These are phyloP conservation scores for Fraxinus greggii DNA, from an alignment of 305 asterid genomes.

Conservation along the genomic window DNA sequence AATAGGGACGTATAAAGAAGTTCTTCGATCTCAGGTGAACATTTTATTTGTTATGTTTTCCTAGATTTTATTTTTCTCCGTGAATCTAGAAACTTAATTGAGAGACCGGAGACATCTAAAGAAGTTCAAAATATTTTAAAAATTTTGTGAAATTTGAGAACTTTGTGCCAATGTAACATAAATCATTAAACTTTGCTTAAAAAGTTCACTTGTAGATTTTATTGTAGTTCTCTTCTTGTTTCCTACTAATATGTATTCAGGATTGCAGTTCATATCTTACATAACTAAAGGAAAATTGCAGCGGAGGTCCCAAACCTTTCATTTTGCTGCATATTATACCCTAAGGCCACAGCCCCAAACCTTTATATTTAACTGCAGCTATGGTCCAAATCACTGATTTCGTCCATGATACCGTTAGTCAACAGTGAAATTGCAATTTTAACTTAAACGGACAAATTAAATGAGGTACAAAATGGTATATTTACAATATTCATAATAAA, in stretches of 20 bases:
- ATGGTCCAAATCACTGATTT: no score
- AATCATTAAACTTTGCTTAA: background rate
- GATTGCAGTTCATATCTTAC: background rate
- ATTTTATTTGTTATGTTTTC: background rate
- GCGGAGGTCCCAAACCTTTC: no score
- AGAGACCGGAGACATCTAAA: background rate
- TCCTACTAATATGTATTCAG: background rate
- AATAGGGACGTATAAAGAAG: slow-evolving; percentile 99
- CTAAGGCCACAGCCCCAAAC: no score
- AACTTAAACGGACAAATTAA: no score
- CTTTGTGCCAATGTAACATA: background rate
- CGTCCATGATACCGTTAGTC: no score
- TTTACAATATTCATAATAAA: no score
- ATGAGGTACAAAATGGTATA: no score
- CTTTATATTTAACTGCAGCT: no score
- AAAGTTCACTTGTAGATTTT: background rate
- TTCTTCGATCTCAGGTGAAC: slow-evolving; percentile 96
- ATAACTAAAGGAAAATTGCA: no score
- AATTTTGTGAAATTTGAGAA: background rate
- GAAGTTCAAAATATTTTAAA: background rate
- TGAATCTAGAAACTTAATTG: background rate
- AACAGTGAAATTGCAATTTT: no score
- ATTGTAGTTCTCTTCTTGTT: background rate
- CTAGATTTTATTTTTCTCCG: background rate
- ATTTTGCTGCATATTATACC: no score